Conservation (phyloP, 306 rosid species). For the Delonix regia region DNA sequence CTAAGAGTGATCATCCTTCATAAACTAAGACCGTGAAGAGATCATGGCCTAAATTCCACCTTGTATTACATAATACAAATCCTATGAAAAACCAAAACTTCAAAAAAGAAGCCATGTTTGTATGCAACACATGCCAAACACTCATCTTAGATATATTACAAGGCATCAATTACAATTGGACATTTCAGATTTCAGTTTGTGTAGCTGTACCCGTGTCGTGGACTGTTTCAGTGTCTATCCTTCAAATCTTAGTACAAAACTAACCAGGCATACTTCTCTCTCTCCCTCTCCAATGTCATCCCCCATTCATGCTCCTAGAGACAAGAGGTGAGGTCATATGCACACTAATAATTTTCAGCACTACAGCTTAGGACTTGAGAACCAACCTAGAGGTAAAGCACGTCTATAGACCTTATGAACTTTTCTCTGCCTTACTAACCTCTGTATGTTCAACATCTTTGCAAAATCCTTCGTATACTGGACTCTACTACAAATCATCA, state of each 20-base stretch:
- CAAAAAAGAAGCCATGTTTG: background rate
- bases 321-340: background rate
- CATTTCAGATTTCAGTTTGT: background rate
- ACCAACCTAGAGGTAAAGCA: background rate
- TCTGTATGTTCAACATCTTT: constrained; percentile 4
- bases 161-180: background rate
- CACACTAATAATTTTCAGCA: background rate
- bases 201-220: background rate
- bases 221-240: background rate
- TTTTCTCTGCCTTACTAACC: background rate
- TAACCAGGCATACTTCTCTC: background rate
- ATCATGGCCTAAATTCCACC: background rate
- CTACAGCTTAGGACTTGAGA: background rate
- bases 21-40: background rate
- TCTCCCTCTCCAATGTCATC: background rate
- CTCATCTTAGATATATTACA: background rate
- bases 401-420: background rate
- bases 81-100: background rate
- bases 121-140: background rate
- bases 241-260: background rate
- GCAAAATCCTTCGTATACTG: background rate
- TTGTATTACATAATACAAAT: background rate
- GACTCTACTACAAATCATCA: background rate
- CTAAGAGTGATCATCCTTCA: background rate
- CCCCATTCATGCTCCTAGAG: background rate